Evolutionary conservation across 495 filamentous ascomycete genomes (phyloP), one percentile per base, ranked within the genome.

Genomic region (Aspergillus sparsus): DNA sequence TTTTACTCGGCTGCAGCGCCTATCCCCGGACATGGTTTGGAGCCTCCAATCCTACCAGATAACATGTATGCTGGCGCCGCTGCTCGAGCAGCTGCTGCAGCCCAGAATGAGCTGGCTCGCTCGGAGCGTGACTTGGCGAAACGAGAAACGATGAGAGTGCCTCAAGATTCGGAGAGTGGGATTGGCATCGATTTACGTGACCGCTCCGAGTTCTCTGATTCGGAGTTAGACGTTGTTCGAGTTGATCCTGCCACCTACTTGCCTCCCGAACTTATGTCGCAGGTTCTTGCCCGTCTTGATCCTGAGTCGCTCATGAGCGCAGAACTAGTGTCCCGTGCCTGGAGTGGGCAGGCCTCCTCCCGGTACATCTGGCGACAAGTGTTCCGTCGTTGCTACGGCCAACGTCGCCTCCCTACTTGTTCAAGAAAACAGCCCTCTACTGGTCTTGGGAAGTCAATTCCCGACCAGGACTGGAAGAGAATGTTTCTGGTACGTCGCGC

Each of bases 381-480:
- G 0, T 97, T 94, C 70, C 77, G 89, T 49, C 77, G 80, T 15
- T 82, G 87, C 63, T 91, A 88, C 73, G 69, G 71, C n/a, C 64
- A 64, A 15, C 71, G 61, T 7, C 68, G 56, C 63, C 71, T 41
- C 66, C 82, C 67, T 75, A 68, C 47, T 71, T 67, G 53, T 78
- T 79, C 74, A 50, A 75, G 71, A 64, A 73, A 72, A 59, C 77
- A 71, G 46, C 71, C 72, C 47, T 69, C 71, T 60, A 72, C 58
- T 49, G 85, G 84, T 8, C 58, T 83, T 47, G 83, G 84, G 6
- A 81, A 82, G 64, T 60, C 71, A 32, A 59, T 69, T 21, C 75
- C 77, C 6, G 74, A 81, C 56, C 84, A 87, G 55, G 83, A 96
- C 67, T 98, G 93, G 93, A 92, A 92, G 77, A 81, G 84, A 55